A percentile compares a stretch with the other conserved stretches of the same genome.
Evolutionary conservation across 1,139 yeast species (phyloP).

Genomic region (Debaryomyces fabryi): DNA sequence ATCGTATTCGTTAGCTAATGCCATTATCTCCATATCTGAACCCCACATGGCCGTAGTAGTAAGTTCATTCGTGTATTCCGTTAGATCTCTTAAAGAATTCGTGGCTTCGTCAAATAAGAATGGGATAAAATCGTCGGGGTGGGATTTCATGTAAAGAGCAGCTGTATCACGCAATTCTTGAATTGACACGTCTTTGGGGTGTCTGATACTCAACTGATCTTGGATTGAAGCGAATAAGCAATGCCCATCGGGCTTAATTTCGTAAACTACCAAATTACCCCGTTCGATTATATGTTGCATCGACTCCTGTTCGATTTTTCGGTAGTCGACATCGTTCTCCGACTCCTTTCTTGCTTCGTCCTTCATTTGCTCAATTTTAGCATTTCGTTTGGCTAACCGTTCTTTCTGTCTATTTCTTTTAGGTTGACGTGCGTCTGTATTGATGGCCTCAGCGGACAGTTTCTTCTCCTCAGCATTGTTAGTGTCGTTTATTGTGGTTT

Average conservation of each 20-base stretch:
- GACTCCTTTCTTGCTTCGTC: conserved; percentile 78
- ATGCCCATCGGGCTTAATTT: conserved; percentile 90
- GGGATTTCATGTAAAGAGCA: conserved; percentile 61
- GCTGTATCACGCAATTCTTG: conserved; percentile 64
- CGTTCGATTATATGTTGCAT: conserved; percentile 55
- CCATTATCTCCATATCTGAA: conserved; percentile 88
- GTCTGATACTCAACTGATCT: conserved; percentile 70
- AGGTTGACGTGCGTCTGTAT: conserved; percentile 24
- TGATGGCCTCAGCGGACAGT: conserved; percentile 9
- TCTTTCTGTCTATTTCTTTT: conserved; percentile 85
- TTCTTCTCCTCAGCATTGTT: conserved; percentile 16
- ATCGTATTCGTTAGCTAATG: conserved; percentile 66
- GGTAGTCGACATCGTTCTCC: conserved; percentile 60
- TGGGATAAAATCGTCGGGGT: conserved; percentile 76
- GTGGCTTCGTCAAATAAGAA: conserved; percentile 80
- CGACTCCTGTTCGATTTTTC: conserved; percentile 70
- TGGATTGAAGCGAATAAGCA: conserved; percentile 85
- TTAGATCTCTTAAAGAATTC: conserved; percentile 61
- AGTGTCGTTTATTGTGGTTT: conserved; percentile 18
- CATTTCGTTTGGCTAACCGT: conserved; percentile 73
- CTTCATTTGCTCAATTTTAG: conserved; percentile 62
- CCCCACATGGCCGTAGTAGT: conserved; percentile 91
- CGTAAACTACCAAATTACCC: conserved; percentile 54
- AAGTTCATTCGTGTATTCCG: conserved; percentile 68
- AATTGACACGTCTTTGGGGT: conserved; percentile 39